A percentile compares a stretch with the other conserved stretches of the same genome.
phyloP scores from a whole-genome alignment of 441 rosid genomes.

The Manihot esculenta region DNA sequence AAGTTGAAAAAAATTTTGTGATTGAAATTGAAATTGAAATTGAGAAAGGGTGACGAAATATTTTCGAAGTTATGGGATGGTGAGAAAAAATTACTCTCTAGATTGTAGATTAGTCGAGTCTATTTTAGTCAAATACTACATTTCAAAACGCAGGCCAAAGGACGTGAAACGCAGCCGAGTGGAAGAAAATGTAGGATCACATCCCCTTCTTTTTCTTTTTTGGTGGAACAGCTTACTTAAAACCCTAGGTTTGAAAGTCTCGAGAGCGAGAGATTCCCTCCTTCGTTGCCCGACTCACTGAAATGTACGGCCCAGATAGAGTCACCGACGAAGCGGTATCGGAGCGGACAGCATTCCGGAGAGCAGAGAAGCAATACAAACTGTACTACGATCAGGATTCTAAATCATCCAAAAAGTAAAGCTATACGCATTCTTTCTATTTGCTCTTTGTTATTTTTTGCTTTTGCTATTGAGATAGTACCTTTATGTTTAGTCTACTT shows the following conservation, averaged over 20 bases:
- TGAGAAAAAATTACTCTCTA: no score
- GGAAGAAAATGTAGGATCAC: no score
- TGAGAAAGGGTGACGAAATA: no score
- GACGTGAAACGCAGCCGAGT: no score
- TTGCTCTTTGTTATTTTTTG: background rate
- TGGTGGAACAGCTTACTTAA: background rate
- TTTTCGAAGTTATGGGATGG: no score
- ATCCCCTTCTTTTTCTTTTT: no score
- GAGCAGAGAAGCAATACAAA: slow-evolving; percentile 89
- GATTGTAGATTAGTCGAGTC: no score
- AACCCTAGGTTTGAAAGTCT: slow-evolving; percentile 16
- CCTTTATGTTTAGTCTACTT: background rate
- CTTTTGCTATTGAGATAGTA: background rate
- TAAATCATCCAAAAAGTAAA: slow-evolving; percentile 63
- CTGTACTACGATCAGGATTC: slow-evolving; percentile 58
- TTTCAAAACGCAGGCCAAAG: no score
- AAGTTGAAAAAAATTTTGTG: no score
- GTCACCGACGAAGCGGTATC: slow-evolving; percentile 34
- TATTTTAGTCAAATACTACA: no score
- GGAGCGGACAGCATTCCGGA: slow-evolving; percentile 72
- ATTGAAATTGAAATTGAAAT: no score
- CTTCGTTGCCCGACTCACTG: background rate
- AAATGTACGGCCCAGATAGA: slow-evolving; percentile 63
- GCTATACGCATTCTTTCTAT: background rate
- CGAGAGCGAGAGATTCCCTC: background rate